These are phyloP conservation scores for Epichloe scottii DNA, from an alignment of 2,329 filamentous ascomycete genomes.

Conservation along the genomic window DNA sequence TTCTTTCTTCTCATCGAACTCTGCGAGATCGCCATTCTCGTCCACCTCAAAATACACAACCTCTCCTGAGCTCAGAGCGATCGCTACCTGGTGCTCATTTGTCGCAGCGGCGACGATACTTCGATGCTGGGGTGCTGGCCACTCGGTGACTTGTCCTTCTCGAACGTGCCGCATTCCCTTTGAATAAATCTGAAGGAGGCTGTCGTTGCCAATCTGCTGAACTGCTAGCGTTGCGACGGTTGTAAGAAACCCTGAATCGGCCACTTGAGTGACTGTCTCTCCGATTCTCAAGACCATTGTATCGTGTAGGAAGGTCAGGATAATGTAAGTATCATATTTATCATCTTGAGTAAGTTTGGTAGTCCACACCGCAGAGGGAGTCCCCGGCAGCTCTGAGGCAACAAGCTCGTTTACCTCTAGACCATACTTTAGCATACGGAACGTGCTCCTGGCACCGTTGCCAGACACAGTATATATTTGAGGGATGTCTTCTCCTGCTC, in stretches of 20 bases:
- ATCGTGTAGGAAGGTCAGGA: constrained; percentile 82
- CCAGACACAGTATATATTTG: constrained; percentile 93
- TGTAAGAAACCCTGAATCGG: constrained; percentile 82
- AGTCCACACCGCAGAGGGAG: constrained; percentile 90
- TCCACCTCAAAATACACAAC: constrained; percentile 99
- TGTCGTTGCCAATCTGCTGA: constrained; percentile 86
- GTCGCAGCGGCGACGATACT: constrained; percentile 91
- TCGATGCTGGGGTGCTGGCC: constrained; percentile 83
- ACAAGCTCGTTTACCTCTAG: constrained; percentile 90
- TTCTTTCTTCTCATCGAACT: constrained; percentile 89
- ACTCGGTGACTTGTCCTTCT: constrained; percentile 71
- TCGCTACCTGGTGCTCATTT: constrained; percentile 87
- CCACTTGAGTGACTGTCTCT: constrained; percentile 91
- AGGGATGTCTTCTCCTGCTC: constrained; percentile 77
- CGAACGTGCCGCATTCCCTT: constrained; percentile 88
- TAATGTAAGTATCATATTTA: constrained; percentile 84
- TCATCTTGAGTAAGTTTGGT: constrained; percentile 74
- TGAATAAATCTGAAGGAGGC: constrained; percentile 85
- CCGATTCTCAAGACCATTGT: constrained; percentile 94
- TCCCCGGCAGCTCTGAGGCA: constrained; percentile 79
- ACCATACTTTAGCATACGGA: constrained; percentile 85
- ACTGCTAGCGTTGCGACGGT: constrained; percentile 83
- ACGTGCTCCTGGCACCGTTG: constrained; percentile 75
- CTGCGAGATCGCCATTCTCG: constrained; percentile 73
- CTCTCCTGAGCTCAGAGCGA: constrained; percentile 88